Evolutionary conservation across 371 early-diverging fungal species (phyloP), one percentile per base, ranked within the genome.

Genomic region (Rhizopus stolonifer): DNA sequence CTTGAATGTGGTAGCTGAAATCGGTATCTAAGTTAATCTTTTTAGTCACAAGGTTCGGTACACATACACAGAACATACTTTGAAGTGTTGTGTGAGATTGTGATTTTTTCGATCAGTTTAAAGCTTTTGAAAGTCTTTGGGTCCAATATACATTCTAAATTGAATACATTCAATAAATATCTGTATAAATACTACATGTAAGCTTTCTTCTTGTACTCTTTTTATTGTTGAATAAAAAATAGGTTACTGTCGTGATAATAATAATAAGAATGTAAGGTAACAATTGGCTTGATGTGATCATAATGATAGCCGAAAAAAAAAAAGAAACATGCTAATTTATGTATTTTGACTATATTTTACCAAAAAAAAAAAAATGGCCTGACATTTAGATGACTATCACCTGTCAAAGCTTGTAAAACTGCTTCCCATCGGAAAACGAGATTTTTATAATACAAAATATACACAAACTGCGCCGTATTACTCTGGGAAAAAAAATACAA

Each of bases 41-140:
- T 4, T 18, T 29, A 8, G 18, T 23, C 15, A 17, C 25, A 22
- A 21, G 21, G 17, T 18, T n/a, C n/a, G n/a, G n/a, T n/a, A n/a
- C n/a, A n/a, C n/a, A n/a, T n/a, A n/a, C n/a, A n/a, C n/a, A 29
- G 10, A 29, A 29, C 44, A 65, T 84, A 88, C 83, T 85, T 77
- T 38, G 89, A 91, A 2, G 91, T 87, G 70, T 93, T 91, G 65
- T 79, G 84, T 34, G 82, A 80, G 45, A 90, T 63, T 46, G 73
- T 65, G 15, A 61, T 69, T 71, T 90, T 91, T 61, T 85, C 78
- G 39, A 80, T 70, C 19, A 93, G 72, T 48, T 77, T 80, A 62
- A 92, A 92, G 58, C 79, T 67, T 69, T 81, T 86, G 70, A 83
- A 92, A 34, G 82, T 82, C 48, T 77, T 74, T 19, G 83, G 69